phyloP scores from a whole-genome alignment of 2,329 filamentous ascomycete genomes.

The Fusarium robinianum region DNA sequence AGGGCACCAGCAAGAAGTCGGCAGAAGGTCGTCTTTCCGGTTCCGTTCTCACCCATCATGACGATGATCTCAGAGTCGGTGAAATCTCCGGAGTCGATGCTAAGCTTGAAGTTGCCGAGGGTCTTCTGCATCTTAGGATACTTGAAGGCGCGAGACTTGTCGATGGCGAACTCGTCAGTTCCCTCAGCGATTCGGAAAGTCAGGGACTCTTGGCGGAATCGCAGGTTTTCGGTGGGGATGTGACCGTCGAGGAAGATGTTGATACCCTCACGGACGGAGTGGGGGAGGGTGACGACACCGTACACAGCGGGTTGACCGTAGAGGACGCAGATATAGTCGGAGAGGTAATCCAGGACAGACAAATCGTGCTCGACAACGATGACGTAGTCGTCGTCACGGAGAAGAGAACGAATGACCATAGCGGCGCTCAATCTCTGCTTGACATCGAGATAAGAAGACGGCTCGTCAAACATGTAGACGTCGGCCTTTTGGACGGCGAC shows the following conservation, averaged over 20 bases:
- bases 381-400: slow-evolving; percentile 89
- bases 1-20: slow-evolving; percentile 90
- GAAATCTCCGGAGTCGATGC: slow-evolving; percentile 81
- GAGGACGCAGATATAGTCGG: slow-evolving; percentile 96
- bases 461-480: slow-evolving; percentile 99
- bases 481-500: slow-evolving; percentile 96
- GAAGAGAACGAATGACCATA: slow-evolving; percentile 86
- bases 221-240: slow-evolving; percentile 96
- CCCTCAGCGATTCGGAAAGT: slow-evolving; percentile 94
- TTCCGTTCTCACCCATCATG: slow-evolving; percentile 99
- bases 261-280: slow-evolving; percentile 98
- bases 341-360: slow-evolving; percentile 97
- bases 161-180: slow-evolving; percentile 82
- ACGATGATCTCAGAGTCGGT: slow-evolving; percentile 99
- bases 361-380: slow-evolving; percentile 99
- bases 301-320: slow-evolving; percentile 96
- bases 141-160: slow-evolving; percentile 81
- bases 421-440: slow-evolving; percentile 96
- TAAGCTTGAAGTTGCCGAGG: slow-evolving; percentile 83
- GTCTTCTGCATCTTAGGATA: slow-evolving; percentile 95
- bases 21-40: slow-evolving; percentile 99
- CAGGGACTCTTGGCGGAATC: slow-evolving; percentile 95
- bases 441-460: slow-evolving; percentile 98
- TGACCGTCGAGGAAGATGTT: slow-evolving; percentile 99
- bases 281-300: slow-evolving; percentile 93